Conservation (phyloP, 73 alveolate species). For the Uronychia setigera region DNA sequence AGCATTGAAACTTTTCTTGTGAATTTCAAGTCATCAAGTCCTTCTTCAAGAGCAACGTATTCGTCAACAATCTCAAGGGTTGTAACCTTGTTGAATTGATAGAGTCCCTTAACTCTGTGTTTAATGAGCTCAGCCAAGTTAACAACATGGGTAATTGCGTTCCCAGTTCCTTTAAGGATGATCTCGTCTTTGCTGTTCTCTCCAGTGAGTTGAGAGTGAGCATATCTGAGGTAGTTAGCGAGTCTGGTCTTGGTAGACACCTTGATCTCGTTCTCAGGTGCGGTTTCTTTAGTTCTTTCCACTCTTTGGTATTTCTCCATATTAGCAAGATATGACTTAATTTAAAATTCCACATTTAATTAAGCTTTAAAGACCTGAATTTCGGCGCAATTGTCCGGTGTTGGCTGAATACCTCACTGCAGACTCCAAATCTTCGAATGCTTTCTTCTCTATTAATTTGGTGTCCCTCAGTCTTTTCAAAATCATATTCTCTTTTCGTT, state of each 20-base stretch:
- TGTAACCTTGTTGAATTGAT: constrained; percentile 53
- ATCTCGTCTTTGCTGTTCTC: constrained; percentile 44
- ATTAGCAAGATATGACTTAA: neutral
- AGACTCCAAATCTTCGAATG: neutral
- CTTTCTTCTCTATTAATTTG: no score
- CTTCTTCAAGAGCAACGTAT: constrained; percentile 74
- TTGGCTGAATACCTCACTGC: neutral
- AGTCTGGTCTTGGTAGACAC: constrained; percentile 49
- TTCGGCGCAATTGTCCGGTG: neutral
- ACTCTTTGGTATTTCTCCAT: constrained; percentile 36
- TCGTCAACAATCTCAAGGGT: constrained; percentile 67
- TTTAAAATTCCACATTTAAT: neutral
- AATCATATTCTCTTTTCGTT: no score
- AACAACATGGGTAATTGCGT: constrained; percentile 75
- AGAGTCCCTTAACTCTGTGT: constrained; percentile 74
- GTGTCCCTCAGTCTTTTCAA: no score
- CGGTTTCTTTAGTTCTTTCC: constrained; percentile 19
- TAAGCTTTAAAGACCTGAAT: neutral
- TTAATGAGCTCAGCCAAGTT: constrained; percentile 81
- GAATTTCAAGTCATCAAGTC: constrained; percentile 73
- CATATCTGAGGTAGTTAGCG: constrained; percentile 54
- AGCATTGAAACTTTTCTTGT: constrained; percentile 70
- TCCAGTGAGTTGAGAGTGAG: constrained; percentile 23
- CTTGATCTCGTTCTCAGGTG: constrained; percentile 56
- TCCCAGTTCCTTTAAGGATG: constrained; percentile 71